phyloP scores from a whole-genome alignment of 1,284 basidiomycete species.

The Phellopilus nigrolimitatus region DNA sequence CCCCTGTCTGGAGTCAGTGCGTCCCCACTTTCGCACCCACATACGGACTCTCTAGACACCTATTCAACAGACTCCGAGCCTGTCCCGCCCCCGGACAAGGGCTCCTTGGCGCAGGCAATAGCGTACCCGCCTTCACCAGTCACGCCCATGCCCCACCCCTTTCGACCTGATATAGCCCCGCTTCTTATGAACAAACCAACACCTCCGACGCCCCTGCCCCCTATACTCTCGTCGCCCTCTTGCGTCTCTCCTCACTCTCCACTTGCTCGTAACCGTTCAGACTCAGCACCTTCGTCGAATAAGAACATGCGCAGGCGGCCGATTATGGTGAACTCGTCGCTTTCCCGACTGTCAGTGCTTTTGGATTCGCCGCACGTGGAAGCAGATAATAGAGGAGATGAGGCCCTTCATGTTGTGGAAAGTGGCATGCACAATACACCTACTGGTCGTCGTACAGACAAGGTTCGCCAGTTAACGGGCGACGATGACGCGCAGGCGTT shows the following conservation, averaged over 20 bases:
- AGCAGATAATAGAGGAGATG: not conserved
- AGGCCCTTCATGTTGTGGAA: slow-evolving; percentile 1
- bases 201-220: slow-evolving; percentile 23
- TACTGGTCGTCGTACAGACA: slow-evolving; percentile 28
- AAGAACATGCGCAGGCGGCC: slow-evolving; percentile 29
- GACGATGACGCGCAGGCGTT: slow-evolving; percentile 41
- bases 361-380: slow-evolving; percentile 33
- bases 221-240: slow-evolving; percentile 3
- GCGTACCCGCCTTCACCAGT: slow-evolving; percentile 38
- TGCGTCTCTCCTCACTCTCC: slow-evolving; percentile 9
- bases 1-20: slow-evolving; percentile 10
- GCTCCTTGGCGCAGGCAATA: not conserved
- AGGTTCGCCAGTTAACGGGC: slow-evolving; percentile 40
- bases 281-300: slow-evolving; percentile 20
- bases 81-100: not conserved
- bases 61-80: slow-evolving; percentile 11
- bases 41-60: slow-evolving; percentile 6
- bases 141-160: slow-evolving; percentile 38
- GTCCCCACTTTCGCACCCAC: slow-evolving; percentile 2
- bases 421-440: slow-evolving; percentile 2
- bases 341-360: slow-evolving; percentile 36
- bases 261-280: slow-evolving; percentile 25
- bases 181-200: slow-evolving; percentile 30
- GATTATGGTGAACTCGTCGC: slow-evolving; percentile 36
- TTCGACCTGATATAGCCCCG: slow-evolving; percentile 26